phyloP scores from a whole-genome alignment of 768 basidiomycete species.

The Tephrocybe rancida region DNA sequence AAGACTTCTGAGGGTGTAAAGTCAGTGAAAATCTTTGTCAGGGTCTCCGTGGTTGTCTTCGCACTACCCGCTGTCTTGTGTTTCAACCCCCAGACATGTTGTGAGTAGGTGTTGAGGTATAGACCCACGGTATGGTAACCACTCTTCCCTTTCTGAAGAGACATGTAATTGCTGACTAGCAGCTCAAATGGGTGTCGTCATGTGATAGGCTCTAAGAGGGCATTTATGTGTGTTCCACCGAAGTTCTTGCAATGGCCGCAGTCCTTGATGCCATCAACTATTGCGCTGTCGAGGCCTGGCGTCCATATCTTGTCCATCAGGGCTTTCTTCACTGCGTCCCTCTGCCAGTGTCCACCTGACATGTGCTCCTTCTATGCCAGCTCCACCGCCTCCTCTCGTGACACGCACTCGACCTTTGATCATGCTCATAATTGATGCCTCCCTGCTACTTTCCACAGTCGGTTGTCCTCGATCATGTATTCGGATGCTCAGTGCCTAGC shows the following conservation, averaged over 20 bases:
- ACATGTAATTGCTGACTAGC: conserved; percentile 27
- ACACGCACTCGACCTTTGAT: conserved; percentile 27
- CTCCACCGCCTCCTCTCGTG: conserved; percentile 24
- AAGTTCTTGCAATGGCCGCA: conserved; percentile 33
- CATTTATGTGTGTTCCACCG: conserved; percentile 29
- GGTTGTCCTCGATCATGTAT: conserved; percentile 27
- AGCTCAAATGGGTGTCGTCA: conserved; percentile 37
- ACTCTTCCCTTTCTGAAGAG: conserved; percentile 29
- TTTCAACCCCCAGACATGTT: conserved; percentile 31
- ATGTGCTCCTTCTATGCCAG: conserved; percentile 22
- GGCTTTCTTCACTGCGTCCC: conserved; percentile 32
- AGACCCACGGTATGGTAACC: conserved; percentile 21
- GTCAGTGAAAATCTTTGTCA: not conserved
- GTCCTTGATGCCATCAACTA: conserved; percentile 24
- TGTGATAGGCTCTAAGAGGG: conserved; percentile 38
- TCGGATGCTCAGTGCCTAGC: conserved; percentile 25
- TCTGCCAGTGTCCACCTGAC: conserved; percentile 32
- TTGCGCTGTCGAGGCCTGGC: conserved; percentile 28
- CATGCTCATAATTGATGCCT: conserved; percentile 15
- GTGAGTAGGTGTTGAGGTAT: conserved; percentile 30
- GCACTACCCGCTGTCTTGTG: conserved; percentile 26
- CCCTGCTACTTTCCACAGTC: conserved; percentile 26
- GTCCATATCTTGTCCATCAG: conserved; percentile 28
- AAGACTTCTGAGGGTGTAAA: conserved; percentile 5
- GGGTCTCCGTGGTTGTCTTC: conserved; percentile 22